A percentile compares a stretch with the other conserved stretches of the same genome.
Conservation (phyloP, 2,329 filamentous ascomycete genomes). For the Cryphonectria parasitica region DNA sequence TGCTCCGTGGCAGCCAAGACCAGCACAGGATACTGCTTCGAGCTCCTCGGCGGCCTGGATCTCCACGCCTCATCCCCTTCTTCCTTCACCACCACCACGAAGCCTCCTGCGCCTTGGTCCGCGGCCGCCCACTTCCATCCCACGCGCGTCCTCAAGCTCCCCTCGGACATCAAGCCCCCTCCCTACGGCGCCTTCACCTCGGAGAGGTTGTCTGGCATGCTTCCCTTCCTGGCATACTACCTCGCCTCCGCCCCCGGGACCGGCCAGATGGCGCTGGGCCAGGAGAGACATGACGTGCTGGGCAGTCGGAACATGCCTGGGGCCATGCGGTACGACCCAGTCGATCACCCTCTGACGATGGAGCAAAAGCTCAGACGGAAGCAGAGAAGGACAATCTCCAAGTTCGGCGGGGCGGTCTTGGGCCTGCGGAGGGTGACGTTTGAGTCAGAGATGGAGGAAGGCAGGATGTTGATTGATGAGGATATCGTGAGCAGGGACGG, state of each 20-base stretch:
- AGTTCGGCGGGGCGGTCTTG: conserved; percentile 20
- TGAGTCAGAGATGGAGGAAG: conserved; percentile 29
- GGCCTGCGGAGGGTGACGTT: conserved; percentile 29
- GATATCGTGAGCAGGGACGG: conserved; percentile 25
- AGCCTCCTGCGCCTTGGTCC: conserved; percentile 23
- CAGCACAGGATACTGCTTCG: conserved; percentile 37
- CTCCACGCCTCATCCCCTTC: conserved; percentile 31
- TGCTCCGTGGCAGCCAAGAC: conserved; percentile 31
- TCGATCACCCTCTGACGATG: conserved; percentile 23
- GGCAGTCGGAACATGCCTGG: conserved; percentile 46
- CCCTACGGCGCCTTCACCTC: conserved; percentile 10
- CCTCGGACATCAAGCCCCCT: conserved; percentile 18
- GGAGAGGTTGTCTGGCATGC: conserved; percentile 45
- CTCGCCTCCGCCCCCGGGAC: conserved; percentile 44
- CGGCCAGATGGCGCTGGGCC: conserved; percentile 45
- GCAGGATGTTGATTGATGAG: conserved; percentile 27
- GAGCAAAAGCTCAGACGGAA: conserved; percentile 1
- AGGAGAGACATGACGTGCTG: conserved; percentile 48
- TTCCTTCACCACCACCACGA: conserved; percentile 18
- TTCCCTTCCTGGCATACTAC: conserved; percentile 50
- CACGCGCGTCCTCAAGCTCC: conserved; percentile 31
- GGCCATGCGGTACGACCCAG: conserved; percentile 34
- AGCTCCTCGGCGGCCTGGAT: conserved; percentile 41
- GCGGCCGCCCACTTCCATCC: conserved; percentile 9
- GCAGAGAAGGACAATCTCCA: neutral